phyloP scores from a whole-genome alignment of 768 basidiomycete species.

The Panellus pusillus region DNA sequence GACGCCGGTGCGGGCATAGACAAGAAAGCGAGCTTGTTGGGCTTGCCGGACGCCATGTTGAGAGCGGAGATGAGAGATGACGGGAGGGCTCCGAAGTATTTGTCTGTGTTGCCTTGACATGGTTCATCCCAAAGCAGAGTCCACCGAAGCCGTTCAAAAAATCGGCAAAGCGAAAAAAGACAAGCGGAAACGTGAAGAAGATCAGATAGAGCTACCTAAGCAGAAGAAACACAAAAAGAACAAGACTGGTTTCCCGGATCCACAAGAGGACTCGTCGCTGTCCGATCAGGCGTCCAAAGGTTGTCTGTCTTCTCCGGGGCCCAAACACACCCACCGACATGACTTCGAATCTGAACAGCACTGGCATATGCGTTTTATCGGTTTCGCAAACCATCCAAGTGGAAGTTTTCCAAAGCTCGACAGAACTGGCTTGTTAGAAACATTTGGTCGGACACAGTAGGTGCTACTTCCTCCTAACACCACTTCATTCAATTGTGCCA shows the following conservation, averaged over 20 bases:
- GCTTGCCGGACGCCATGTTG: slow-evolving; percentile 47
- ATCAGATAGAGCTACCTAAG: slow-evolving; percentile 18
- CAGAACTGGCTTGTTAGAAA: slow-evolving; percentile 77
- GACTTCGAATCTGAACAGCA: slow-evolving; percentile 27
- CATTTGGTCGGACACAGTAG: slow-evolving; percentile 53
- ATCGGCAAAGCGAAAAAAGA: slow-evolving; percentile 20
- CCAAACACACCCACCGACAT: background rate
- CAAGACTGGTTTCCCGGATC: slow-evolving; percentile 45
- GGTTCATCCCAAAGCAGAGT: background rate
- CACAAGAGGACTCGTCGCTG: slow-evolving; percentile 37
- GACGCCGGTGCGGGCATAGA: slow-evolving; percentile 94
- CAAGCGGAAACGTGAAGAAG: slow-evolving; percentile 25
- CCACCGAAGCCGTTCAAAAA: background rate
- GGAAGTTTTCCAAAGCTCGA: slow-evolving; percentile 76
- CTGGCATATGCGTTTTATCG: slow-evolving; percentile 57
- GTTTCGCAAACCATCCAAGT: slow-evolving; percentile 45
- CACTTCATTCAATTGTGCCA: slow-evolving; percentile 19
- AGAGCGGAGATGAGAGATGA: slow-evolving; percentile 4
- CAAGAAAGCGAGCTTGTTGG: slow-evolving; percentile 83
- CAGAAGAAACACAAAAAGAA: slow-evolving; percentile 40
- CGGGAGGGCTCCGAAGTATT: background rate
- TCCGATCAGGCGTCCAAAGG: slow-evolving; percentile 44
- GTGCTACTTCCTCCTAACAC: background rate
- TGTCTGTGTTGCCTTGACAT: background rate
- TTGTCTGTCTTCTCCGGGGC: slow-evolving; percentile 18